Evolutionary conservation across 2,329 filamentous ascomycete genomes (phyloP), one percentile per base, ranked within the genome.

Genomic region (Ophiocordyceps polyrhachis-furcata): DNA sequence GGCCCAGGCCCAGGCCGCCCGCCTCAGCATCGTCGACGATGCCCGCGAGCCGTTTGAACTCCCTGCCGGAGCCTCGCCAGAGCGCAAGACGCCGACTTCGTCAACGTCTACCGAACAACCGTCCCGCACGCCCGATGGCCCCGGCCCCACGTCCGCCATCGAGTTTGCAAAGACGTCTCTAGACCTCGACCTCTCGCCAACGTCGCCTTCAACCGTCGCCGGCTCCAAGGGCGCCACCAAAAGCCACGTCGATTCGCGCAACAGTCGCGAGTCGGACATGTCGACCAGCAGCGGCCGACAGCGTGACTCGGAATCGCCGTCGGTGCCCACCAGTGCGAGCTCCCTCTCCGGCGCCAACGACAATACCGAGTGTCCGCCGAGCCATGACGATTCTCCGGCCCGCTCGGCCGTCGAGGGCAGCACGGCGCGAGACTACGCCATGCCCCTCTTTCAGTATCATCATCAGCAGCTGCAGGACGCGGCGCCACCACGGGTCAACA

Each of bases 391-490:
- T 38, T 74, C 70, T 9, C 63, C 66, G 1, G 66, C 66, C 46
- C 72, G 70, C 53, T 74, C 71, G 7, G 53, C 72, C 28, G 59
- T 68, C 23, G 68, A 72, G 40, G 67, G 65, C 15, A 59, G 61
- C 44, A 54, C 62, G 43, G 53, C 61, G 6, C 62, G 59, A 45
- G 62, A 57, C 49, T 62, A 65, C 45, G 58, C 65, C 4, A 70
- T 79, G 9, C 71, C 74, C 12, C 70, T 69, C 49, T 67, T 79
- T 45, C 74, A 79, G 53, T 79, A 81, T 51, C 73, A 79, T 51
- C 75, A 79, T 50, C 75, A 76, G 50, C 66, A 69, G 51, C 4
- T 19, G 6, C 66, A 69, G 43, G 57, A 66, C 1, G 65, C 53
- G 51, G 65, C 53, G 51, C 68, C 49, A 55, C 61, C 45, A 20